These are phyloP conservation scores for Microcyclospora pomicola DNA, from an alignment of 2,329 filamentous ascomycete genomes.

Conservation along the genomic window DNA sequence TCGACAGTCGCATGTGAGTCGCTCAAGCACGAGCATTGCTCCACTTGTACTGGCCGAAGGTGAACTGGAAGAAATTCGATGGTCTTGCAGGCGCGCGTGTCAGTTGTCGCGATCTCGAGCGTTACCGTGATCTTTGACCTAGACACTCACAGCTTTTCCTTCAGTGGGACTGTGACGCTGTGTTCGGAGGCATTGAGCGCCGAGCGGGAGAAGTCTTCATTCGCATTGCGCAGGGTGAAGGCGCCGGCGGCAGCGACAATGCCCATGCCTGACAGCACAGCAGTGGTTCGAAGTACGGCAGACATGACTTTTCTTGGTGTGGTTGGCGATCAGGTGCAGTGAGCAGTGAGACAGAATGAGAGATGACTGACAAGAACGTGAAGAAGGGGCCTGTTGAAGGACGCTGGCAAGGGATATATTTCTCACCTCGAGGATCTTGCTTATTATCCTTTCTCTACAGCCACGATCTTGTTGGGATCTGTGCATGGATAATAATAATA, in stretches of 20 bases:
- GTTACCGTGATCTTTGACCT: not conserved
- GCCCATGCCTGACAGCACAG: conserved; percentile 9
- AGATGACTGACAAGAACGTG: too few species aligned
- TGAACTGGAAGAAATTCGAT: conserved; percentile 11
- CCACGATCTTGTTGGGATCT: too few species aligned
- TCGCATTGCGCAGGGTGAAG: conserved; percentile 5
- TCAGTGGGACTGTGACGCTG: conserved; percentile 2
- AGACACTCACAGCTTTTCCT: conserved; percentile 6
- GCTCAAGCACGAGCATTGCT: conserved; percentile 4
- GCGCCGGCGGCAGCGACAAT: conserved; percentile 5
- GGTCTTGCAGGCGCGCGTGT: conserved; percentile 3
- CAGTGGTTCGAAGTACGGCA: conserved; percentile 6
- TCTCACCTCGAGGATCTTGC: too few species aligned
- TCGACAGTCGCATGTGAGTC: too few species aligned
- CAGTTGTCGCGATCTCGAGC: too few species aligned
- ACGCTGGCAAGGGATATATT: too few species aligned
- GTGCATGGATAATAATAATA: too few species aligned
- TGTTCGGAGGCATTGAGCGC: conserved; percentile 10
- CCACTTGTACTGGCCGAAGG: conserved; percentile 7
- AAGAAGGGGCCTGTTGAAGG: too few species aligned
- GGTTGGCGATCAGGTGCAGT: too few species aligned
- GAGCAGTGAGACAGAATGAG: too few species aligned
- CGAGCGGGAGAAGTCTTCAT: conserved; percentile 8
- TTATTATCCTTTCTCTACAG: too few species aligned
- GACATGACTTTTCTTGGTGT: conserved; percentile 4